Evolutionary conservation across 345 rosid species (phyloP).

Genomic region (Hibiscus syriacus): DNA sequence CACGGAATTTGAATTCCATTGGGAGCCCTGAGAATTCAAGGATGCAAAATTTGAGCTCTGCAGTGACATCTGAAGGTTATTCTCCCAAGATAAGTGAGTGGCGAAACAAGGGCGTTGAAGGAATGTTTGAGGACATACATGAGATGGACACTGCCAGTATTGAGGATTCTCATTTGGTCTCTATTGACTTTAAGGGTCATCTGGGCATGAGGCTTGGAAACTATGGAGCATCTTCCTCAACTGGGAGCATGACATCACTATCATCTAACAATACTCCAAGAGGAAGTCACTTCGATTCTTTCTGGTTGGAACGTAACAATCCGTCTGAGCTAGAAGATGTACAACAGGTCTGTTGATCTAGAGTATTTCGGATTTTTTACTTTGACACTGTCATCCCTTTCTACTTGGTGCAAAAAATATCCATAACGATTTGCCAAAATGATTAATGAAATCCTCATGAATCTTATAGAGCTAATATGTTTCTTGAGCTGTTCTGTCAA

Average conservation of each 20-base stretch:
- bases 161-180: conserved; percentile 44
- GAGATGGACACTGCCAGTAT: conserved; percentile 82
- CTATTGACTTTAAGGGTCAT: conserved; percentile 43
- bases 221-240: conserved; percentile 60
- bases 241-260: conserved; percentile 74
- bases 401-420: not conserved
- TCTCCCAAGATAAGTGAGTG: conserved; percentile 75
- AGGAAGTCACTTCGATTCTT: conserved; percentile 69
- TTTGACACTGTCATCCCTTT: conserved; percentile 3
- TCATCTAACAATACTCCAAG: conserved; percentile 75
- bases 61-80: conserved; percentile 40
- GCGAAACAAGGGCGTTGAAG: conserved; percentile 72
- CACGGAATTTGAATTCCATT: conserved; percentile 40
- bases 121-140: conserved; percentile 89
- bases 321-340: conserved; percentile 70
- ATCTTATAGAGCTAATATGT: not conserved
- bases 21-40: conserved; percentile 51
- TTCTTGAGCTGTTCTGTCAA: not conserved
- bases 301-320: conserved; percentile 66
- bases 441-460: not conserved
- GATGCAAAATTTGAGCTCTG: conserved; percentile 32
- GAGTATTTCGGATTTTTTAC: not conserved
- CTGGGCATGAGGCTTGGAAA: conserved; percentile 48
- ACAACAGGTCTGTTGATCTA: conserved; percentile 50
- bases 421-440: not conserved